Evolutionary conservation across 2,329 filamentous ascomycete species (phyloP), one percentile per base, ranked within the genome.

Genomic region (Gremmenia infestans): DNA sequence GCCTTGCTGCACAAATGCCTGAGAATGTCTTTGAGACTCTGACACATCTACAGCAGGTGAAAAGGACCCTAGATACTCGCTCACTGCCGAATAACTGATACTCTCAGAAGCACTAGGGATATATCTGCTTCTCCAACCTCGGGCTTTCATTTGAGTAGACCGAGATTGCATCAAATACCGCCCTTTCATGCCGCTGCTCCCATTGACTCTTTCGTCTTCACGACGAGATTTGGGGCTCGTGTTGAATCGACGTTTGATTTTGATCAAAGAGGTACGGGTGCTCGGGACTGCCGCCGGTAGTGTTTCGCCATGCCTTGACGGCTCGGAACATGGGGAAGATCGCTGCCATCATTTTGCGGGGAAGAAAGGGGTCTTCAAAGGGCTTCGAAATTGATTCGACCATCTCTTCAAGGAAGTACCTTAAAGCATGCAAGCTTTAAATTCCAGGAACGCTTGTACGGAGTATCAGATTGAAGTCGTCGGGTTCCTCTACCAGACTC

Each of bases 391-490:
- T 35, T 52, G 53, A 59, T 53, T 57, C 55, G 58, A 42, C 48
- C 19, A 53, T 48, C 28, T 32, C 40, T 37, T 56, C 45, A 23
- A 17, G 45, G 45, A 48, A 28, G 28, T 32, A 48, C 22, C 51
- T 47, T 50, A 54, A 49, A 55, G 28, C 45, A 57, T 60, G 60
- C 62, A 64, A 48, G 54, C 56, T 60, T 55, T 58, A 56, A 55
- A 56, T 57, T 55, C 60, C 60, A 63, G 61, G 61, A 60, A 63
- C 59, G 54, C 57, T 46, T 55, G 59, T 63, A 25, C 6, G 25
- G 25, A 25, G 25, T 25, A 64, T 64, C 62, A 64, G 58, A 64
- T 62, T 62, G 58, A 64, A 58, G 50, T 60, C 23, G 23, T 48
- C 22, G 45, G 45, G 32, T 25, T 47, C 14, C 12, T 52, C 52